Conservation (phyloP, 139 green algal species). For the Coccomyxa sp. region DNA sequence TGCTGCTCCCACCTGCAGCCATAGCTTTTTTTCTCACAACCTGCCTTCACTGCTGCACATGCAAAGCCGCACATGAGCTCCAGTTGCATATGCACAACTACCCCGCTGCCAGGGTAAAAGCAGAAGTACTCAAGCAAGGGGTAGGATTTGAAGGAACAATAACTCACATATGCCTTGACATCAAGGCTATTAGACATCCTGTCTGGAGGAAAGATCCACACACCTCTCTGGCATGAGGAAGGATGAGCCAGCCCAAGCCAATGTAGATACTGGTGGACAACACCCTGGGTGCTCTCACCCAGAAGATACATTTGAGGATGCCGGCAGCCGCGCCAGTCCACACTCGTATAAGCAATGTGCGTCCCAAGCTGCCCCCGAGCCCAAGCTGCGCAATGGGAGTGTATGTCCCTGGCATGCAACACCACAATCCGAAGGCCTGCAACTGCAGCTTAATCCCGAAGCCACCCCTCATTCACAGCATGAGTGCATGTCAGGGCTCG, state of each 20-base stretch:
- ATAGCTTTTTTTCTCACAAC: neutral
- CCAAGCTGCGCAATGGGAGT: slow-evolving; percentile 34
- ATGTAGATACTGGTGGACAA: slow-evolving; percentile 27
- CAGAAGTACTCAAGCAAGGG: neutral
- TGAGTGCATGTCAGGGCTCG: neutral
- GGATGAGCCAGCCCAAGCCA: slow-evolving; percentile 20
- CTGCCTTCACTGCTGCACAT: neutral
- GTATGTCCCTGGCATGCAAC: slow-evolving; percentile 23
- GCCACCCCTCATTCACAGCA: neutral
- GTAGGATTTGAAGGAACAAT: neutral
- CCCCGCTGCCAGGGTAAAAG: neutral
- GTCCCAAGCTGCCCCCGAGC: slow-evolving; percentile 5
- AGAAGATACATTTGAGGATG: slow-evolving; percentile 35
- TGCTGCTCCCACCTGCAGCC: neutral
- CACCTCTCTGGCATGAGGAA: neutral
- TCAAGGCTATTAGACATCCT: neutral
- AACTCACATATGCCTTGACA: neutral
- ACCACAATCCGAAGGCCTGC: neutral
- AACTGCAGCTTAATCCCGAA: neutral
- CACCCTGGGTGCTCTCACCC: slow-evolving; percentile 13
- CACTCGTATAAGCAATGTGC: slow-evolving; percentile 16
- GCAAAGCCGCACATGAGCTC: neutral
- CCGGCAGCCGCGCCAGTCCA: slow-evolving; percentile 26
- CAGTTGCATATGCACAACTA: neutral
- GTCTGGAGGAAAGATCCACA: neutral